Evolutionary conservation across 2,329 filamentous ascomycete genomes (phyloP).

Genomic region (Pestalotiopsis sp.): DNA sequence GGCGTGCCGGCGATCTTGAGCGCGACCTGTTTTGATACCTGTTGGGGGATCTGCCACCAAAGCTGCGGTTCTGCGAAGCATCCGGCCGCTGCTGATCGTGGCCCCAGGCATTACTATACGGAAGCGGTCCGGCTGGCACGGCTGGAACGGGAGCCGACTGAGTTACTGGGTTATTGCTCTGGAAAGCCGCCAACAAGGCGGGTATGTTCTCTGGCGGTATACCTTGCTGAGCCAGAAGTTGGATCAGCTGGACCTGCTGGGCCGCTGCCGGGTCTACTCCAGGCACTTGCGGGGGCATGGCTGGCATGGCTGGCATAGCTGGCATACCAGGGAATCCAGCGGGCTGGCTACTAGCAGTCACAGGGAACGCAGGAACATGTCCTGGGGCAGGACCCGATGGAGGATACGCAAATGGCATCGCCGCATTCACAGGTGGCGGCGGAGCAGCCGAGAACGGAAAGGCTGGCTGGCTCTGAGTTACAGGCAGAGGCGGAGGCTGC

Average conservation of each 20-base stretch:
- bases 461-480: slow-evolving; percentile 33
- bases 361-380: slow-evolving; percentile 32
- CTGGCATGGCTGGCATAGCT: slow-evolving; percentile 36
- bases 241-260: slow-evolving; percentile 74
- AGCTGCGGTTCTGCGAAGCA: slow-evolving; percentile 59
- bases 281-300: slow-evolving; percentile 31
- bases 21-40: slow-evolving; percentile 68
- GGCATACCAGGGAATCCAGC: slow-evolving; percentile 38
- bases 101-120: slow-evolving; percentile 40
- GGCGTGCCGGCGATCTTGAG: slow-evolving; percentile 78
- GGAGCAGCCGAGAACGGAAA: slow-evolving; percentile 45
- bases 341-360: slow-evolving; percentile 40
- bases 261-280: slow-evolving; percentile 60
- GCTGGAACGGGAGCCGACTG: slow-evolving; percentile 33
- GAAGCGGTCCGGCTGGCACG: slow-evolving; percentile 42
- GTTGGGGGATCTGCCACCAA: slow-evolving; percentile 65
- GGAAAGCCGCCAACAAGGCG: slow-evolving; percentile 56
- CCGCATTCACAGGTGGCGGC: slow-evolving; percentile 62
- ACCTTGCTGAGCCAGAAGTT: slow-evolving; percentile 75
- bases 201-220: slow-evolving; percentile 78
- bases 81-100: slow-evolving; percentile 40
- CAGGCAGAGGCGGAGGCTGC: slow-evolving; percentile 22
- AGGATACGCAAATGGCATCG: slow-evolving; percentile 49
- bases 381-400: slow-evolving; percentile 41
- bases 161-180: slow-evolving; percentile 35